phyloP scores from a whole-genome alignment of 2,329 filamentous ascomycete species.

The Phialophora tarda region DNA sequence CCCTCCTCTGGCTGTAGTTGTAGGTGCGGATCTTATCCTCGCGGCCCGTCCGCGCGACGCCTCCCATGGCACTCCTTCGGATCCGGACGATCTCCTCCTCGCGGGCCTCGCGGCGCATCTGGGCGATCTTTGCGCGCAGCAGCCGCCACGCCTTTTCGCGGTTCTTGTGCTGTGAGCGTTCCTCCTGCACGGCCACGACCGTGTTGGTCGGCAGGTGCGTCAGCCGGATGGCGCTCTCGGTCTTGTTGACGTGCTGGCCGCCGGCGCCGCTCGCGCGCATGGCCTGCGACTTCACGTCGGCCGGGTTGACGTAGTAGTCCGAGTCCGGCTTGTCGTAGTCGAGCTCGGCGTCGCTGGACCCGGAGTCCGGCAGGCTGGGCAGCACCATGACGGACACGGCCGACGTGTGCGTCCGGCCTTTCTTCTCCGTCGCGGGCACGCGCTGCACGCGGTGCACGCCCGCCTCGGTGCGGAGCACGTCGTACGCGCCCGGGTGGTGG shows the following conservation, averaged over 20 bases:
- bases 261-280: slow-evolving; percentile 93
- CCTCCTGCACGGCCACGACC: slow-evolving; percentile 90
- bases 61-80: slow-evolving; percentile 77
- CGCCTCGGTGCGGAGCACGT: slow-evolving; percentile 80
- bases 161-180: slow-evolving; percentile 87
- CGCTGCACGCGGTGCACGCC: slow-evolving; percentile 96
- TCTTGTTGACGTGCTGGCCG: slow-evolving; percentile 98
- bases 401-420: slow-evolving; percentile 90
- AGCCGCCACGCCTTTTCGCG: slow-evolving; percentile 85
- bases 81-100: slow-evolving; percentile 79
- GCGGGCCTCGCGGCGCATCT: slow-evolving; percentile 76
- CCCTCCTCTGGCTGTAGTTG: slow-evolving; percentile 77
- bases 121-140: slow-evolving; percentile 79
- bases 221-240: slow-evolving; percentile 90
- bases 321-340: slow-evolving; percentile 83
- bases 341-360: slow-evolving; percentile 50
- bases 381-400: slow-evolving; percentile 91
- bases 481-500: slow-evolving; percentile 77
- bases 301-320: slow-evolving; percentile 86
- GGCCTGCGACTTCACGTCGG: slow-evolving; percentile 82
- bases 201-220: slow-evolving; percentile 89
- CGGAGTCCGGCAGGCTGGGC: slow-evolving; percentile 72
- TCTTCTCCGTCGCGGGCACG: slow-evolving; percentile 86
- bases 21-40: slow-evolving; percentile 95
- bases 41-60: slow-evolving; percentile 78